A percentile compares a stretch with the other conserved stretches of the same genome.
Evolutionary conservation across 768 basidiomycete species (phyloP).

Genomic region (Kondoa subrosea): DNA sequence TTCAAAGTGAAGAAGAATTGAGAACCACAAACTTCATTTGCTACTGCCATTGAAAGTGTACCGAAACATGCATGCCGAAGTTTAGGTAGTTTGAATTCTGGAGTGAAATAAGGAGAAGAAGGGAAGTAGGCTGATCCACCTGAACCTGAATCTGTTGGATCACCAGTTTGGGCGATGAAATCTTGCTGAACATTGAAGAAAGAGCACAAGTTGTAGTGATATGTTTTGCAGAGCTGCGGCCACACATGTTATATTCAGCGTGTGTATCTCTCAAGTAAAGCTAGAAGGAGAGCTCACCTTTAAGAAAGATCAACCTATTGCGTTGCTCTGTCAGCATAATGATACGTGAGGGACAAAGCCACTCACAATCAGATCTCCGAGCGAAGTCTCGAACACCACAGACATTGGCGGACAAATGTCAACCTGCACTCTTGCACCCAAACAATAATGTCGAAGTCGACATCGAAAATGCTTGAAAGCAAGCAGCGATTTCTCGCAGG

Average conservation of each 20-base stretch:
- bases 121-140: conserved; percentile 74
- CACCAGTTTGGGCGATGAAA: conserved; percentile 90
- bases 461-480: neutral
- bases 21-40: conserved; percentile 77
- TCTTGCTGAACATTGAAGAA: conserved; percentile 99
- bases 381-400: conserved; percentile 85
- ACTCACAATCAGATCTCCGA: conserved; percentile 67
- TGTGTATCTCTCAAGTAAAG: neutral
- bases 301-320: conserved; percentile 70
- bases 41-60: conserved; percentile 93
- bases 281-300: conserved; percentile 39
- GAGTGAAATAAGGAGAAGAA: conserved; percentile 15
- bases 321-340: neutral
- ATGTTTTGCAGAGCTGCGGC: conserved; percentile 72
- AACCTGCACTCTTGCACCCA: too few species aligned
- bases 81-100: conserved; percentile 37
- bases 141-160: conserved; percentile 83
- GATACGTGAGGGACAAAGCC: conserved; percentile 1
- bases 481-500: neutral
- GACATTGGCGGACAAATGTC: too few species aligned
- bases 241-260: neutral
- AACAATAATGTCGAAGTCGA: neutral
- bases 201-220: conserved; percentile 89
- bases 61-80: conserved; percentile 72
- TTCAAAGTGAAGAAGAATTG: conserved; percentile 93